Percentiles rank a stretch among this genome's conserved stretches.
Evolutionary conservation across 768 basidiomycete species (phyloP).

Genomic region (Boletus vinaceobasis): DNA sequence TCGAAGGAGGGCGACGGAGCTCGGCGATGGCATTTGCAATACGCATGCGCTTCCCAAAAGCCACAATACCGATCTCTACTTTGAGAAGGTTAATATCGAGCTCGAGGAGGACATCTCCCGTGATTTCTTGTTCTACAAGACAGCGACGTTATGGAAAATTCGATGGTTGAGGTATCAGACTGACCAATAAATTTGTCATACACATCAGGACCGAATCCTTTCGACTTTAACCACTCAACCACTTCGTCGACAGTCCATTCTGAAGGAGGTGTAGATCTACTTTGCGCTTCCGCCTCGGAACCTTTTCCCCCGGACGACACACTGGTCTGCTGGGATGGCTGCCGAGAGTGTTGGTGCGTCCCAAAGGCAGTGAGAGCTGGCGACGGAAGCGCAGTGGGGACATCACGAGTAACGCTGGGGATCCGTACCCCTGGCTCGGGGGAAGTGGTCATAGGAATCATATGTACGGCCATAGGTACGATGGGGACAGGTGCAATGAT

Average conservation of each 20-base stretch:
- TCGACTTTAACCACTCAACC: conserved; percentile 77
- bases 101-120: conserved; percentile 94
- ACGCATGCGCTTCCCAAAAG: conserved; percentile 91
- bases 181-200: conserved; percentile 83
- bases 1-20: conserved; percentile 68
- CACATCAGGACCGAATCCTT: conserved; percentile 81
- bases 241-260: conserved; percentile 92
- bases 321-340: conserved; percentile 44
- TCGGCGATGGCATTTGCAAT: conserved; percentile 92
- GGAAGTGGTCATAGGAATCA: conserved; percentile 23
- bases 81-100: conserved; percentile 91
- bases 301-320: conserved; percentile 27
- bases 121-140: conserved; percentile 90
- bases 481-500: conserved; percentile 26
- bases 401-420: conserved; percentile 22
- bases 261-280: conserved; percentile 46
- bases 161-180: conserved; percentile 20
- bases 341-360: conserved; percentile 23
- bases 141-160: neutral
- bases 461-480: conserved; percentile 11
- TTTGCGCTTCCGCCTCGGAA: conserved; percentile 23
- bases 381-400: conserved; percentile 30
- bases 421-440: conserved; percentile 19
- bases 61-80: conserved; percentile 86
- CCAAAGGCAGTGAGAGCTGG: conserved; percentile 26